phyloP scores from a whole-genome alignment of 1,284 basidiomycete genomes.

The Xerocomus amazonicus region DNA sequence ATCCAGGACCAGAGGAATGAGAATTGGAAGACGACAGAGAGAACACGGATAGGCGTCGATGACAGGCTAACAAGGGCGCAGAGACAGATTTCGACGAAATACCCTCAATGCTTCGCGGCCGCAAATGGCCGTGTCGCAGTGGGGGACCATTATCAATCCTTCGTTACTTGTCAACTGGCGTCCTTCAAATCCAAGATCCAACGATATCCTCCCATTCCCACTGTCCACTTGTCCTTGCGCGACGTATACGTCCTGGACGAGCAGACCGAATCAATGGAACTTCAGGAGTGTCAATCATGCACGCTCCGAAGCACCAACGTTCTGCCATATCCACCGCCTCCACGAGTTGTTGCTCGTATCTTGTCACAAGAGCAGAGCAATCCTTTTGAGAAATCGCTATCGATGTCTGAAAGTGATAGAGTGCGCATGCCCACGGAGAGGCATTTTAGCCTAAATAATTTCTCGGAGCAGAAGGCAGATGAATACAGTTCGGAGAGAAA shows the following conservation, averaged over 20 bases:
- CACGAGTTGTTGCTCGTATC: conserved; percentile 41
- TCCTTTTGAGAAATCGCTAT: conserved; percentile 15
- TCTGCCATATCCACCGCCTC: conserved; percentile 49
- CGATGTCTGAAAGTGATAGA: conserved; percentile 44
- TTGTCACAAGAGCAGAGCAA: conserved; percentile 25
- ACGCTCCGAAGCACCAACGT: conserved; percentile 38
- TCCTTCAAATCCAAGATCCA: conserved; percentile 39
- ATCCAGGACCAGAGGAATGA: conserved; percentile 18
- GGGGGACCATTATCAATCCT: conserved; percentile 13
- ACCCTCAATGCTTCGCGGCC: background rate
- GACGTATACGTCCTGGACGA: conserved; percentile 6
- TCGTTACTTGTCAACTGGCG: conserved; percentile 31
- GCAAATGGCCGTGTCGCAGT: background rate
- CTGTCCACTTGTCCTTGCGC: conserved; percentile 25
- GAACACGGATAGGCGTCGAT: conserved; percentile 4
- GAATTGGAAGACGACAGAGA: conserved; percentile 16
- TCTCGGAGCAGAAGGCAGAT: conserved; percentile 32
- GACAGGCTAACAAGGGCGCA: conserved; percentile 2
- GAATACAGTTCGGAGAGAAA: conserved; percentile 34
- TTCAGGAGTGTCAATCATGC: conserved; percentile 16
- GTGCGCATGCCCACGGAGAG: conserved; percentile 50
- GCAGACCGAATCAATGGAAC: conserved; percentile 6
- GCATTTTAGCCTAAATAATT: conserved; percentile 46
- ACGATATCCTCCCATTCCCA: conserved; percentile 48
- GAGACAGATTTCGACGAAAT: background rate